Conservation (phyloP, 2,329 filamentous ascomycete species). For the Botrytis porri region DNA sequence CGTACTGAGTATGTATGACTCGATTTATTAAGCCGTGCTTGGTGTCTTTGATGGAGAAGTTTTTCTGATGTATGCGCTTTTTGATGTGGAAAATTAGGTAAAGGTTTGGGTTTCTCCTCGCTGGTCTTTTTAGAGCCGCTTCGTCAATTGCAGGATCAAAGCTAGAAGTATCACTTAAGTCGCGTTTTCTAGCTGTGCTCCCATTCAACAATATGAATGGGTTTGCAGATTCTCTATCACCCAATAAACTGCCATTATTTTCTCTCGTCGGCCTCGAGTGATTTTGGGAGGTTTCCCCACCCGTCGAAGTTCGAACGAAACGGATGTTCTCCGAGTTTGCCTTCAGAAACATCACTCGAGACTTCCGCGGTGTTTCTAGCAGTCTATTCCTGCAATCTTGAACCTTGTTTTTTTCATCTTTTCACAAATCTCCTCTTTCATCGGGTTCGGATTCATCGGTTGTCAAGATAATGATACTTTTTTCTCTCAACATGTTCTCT, state of each 20-base stretch:
- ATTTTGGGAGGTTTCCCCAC: background rate
- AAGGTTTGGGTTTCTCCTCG: background rate
- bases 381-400: background rate
- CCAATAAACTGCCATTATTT: background rate
- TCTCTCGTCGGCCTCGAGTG: background rate
- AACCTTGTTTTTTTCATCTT: background rate
- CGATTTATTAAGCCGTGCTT: background rate
- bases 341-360: background rate
- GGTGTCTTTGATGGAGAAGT: background rate
- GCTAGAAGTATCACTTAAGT: background rate
- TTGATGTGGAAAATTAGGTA: background rate
- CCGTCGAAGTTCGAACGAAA: background rate
- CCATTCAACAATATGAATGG: background rate
- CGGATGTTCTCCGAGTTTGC: background rate
- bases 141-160: background rate
- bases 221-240: background rate
- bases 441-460: background rate
- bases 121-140: background rate
- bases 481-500: background rate
- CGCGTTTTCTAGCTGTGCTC: background rate
- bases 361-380: background rate
- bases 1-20: background rate
- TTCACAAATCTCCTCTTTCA: background rate
- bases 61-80: background rate
- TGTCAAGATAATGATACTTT: background rate